Evolutionary conservation across 306 rosid species (phyloP), one percentile per base, ranked within the genome.

Genomic region (Acacia acuminata): DNA sequence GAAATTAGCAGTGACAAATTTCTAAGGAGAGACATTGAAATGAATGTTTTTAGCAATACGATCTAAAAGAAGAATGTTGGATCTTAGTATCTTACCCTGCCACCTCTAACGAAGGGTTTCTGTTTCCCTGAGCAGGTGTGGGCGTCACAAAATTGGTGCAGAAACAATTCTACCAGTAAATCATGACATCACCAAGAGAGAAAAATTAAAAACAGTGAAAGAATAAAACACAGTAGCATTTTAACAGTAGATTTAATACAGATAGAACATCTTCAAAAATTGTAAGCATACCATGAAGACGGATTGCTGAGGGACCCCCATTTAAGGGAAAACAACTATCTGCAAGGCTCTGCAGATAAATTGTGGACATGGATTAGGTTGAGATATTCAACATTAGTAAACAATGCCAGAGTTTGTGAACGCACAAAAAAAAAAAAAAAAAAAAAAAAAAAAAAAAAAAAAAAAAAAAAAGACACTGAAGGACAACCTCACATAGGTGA

Each of bases 401-500:
- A 27, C 44, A 88, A 36, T 25, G 61, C 64, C 77, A 71, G 47
- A 58, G 15, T n/a, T n/a, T 30, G 10, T n/a, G 65, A 0, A 30
- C 14, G 22, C 27, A 20, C 3, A 58, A 53, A 20, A 7, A 20
- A 19, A 22, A 75, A 17, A 30, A 51, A 19, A n/a, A n/a, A 8
- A 27, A 77, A n/a, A n/a, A 19, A 9, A 20, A 22, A n/a, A 8
- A n/a, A 20, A 58, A 53, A 20, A 7, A 20, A 19, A 22, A 75
- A 17, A 30, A 19, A 9, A 20, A 22, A n/a, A 8, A n/a, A 20
- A 27, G 73, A 19, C 63, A 56, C 58, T 34, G 15, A 51, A 80
- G 85, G 86, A 90, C 95, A 89, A 95, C 99, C 97, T 95, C 97
- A 85, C 99, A 95, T 83, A 93, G 82, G 86, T 90, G 93, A 82